phyloP scores from a whole-genome alignment of 2,329 filamentous ascomycete genomes.

The Neonectria punicea region DNA sequence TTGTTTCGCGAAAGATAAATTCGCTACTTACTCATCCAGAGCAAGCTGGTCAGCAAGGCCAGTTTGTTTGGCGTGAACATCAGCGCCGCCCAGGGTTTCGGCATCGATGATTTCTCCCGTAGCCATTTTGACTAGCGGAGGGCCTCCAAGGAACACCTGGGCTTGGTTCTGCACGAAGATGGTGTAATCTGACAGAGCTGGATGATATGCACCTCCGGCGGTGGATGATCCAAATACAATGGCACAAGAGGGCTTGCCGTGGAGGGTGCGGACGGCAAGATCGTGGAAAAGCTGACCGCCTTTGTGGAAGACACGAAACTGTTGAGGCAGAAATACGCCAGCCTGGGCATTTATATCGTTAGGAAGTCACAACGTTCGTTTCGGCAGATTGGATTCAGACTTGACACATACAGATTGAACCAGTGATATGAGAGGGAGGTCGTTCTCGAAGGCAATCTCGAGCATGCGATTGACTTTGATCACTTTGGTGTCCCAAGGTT shows the following conservation, averaged over 20 bases:
- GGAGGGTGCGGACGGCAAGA: constrained; percentile 50
- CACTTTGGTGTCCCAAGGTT: constrained; percentile 36
- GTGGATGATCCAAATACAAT: constrained; percentile 57
- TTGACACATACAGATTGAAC: constrained; percentile 50
- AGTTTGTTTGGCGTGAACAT: constrained; percentile 52
- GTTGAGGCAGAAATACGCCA: constrained; percentile 51
- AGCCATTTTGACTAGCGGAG: constrained; percentile 58
- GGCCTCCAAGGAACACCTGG: constrained; percentile 56
- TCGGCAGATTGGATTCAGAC: not conserved
- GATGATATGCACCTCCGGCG: constrained; percentile 35
- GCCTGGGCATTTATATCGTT: constrained; percentile 36
- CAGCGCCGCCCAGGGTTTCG: constrained; percentile 55
- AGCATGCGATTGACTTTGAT: constrained; percentile 47
- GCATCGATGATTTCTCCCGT: constrained; percentile 55
- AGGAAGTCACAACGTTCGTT: not conserved
- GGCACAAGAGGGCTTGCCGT: constrained; percentile 53
- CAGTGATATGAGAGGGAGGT: constrained; percentile 51
- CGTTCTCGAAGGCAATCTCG: constrained; percentile 50
- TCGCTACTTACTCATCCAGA: constrained; percentile 48
- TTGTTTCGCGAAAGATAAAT: not conserved
- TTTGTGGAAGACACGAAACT: constrained; percentile 56
- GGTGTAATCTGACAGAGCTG: constrained; percentile 49
- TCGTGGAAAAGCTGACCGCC: constrained; percentile 52
- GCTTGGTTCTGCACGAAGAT: constrained; percentile 51
- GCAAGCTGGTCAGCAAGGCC: constrained; percentile 57